Evolutionary conservation across 78 protist species (phyloP).

Genomic region (Paratrimastix pyriformis): DNA sequence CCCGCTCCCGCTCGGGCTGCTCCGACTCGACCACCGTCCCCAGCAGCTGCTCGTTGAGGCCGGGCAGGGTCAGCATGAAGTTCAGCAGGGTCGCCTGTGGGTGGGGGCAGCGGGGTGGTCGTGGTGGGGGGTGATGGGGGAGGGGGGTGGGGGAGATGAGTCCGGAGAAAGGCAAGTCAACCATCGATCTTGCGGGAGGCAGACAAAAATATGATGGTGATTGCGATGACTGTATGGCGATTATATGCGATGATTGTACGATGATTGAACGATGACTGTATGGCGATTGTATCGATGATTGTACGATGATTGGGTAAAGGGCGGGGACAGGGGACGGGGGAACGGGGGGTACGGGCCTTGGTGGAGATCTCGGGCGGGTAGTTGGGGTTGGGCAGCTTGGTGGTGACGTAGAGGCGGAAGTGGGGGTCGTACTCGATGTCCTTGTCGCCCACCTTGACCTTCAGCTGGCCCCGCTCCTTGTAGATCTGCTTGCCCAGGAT

Average conservation of each 20-base stretch:
- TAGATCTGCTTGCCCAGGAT: slow-evolving; percentile 41
- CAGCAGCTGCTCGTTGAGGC: slow-evolving; percentile 56
- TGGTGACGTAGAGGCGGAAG: slow-evolving; percentile 39
- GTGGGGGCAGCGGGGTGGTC: too few species aligned
- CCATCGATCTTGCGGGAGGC: neutral
- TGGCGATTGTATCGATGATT: neutral
- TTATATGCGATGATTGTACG: neutral
- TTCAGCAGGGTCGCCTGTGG: slow-evolving; percentile 35
- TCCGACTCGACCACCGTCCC: slow-evolving; percentile 32
- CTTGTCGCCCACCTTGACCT: slow-evolving; percentile 40
- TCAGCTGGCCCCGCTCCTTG: slow-evolving; percentile 30
- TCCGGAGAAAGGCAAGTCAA: neutral
- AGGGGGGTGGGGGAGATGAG: too few species aligned
- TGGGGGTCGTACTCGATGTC: slow-evolving; percentile 36
- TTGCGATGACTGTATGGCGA: neutral
- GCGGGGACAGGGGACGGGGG: too few species aligned
- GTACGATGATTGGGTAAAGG: too few species aligned
- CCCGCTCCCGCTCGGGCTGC: slow-evolving; percentile 50
- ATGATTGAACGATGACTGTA: too few species aligned
- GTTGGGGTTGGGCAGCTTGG: slow-evolving; percentile 49
- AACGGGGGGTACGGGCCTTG: neutral
- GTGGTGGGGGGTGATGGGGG: too few species aligned
- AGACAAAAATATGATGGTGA: neutral
- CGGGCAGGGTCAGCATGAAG: slow-evolving; percentile 53
- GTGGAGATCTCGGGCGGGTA: slow-evolving; percentile 50